Base-by-base conservation (phyloP, 176 grass and related monocot species). In the Oryza nivara region DNA sequence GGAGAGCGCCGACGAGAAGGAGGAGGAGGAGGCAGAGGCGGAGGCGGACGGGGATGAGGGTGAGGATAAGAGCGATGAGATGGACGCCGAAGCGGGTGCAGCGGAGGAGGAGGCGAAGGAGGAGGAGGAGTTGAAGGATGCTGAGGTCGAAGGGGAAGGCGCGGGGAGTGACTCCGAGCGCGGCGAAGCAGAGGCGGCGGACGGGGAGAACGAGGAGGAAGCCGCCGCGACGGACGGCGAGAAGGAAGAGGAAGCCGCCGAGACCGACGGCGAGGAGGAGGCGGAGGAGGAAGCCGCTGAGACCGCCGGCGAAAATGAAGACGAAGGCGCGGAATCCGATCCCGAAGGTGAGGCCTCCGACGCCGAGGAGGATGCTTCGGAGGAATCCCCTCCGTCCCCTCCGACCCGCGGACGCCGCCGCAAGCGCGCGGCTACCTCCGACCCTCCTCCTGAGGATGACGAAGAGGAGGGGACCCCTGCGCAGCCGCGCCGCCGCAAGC, bases 401-500 rank as follows among this genome's bases (percentile, higher is more conserved):
- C 84, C 82, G 23, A 7, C 78, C 81, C 89, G 86, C 0, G 41
- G 74, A 5, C 81, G 86, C 36, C 85, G 85, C 66, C 89, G 89
- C 61, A 88, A 88, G 67, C 80, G 82, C 22, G 79, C 76, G 68
- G 73, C 56, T 15, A 38, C 64, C 83, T 75, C 63, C 0, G 72
- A 87, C 9, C 70, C 74, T 43, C 26, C 38, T 49, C 28, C 73
- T 17, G 72, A 93, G 66, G 91, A 82, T 23, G 83, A 90, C 35
- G 84, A 79, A 15, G 68, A 8, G 19, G 88, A 88, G 75, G 88
- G 68, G 75, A 67, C 85, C 17, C 80, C 82, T 65, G 3, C 44
- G 52, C 91, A 87, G 19, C 75, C 84, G 7, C 83, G 87, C 25
- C 87, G 85, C 66, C 89, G 89, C 48, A 88, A 88, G 67, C 80